These are phyloP conservation scores for Eutrema yunnanense DNA, from an alignment of 345 rosid genomes.

Conservation along the genomic window DNA sequence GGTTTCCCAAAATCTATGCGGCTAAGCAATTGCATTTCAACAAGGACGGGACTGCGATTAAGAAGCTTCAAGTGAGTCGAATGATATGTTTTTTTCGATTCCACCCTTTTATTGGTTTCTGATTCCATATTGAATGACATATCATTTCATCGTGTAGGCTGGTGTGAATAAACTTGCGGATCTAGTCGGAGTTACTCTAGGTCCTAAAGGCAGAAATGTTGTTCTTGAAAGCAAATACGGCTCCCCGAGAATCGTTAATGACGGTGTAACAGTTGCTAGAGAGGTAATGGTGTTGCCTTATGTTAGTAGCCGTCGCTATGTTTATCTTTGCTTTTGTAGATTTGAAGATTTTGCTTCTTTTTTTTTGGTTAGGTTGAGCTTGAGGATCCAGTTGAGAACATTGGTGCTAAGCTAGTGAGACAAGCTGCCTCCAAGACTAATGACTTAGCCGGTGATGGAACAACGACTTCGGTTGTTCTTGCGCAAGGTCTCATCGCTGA, in stretches of 20 bases:
- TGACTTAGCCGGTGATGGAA: slow-evolving; percentile 98
- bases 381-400: slow-evolving; percentile 96
- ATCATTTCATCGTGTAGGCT: slow-evolving; percentile 37
- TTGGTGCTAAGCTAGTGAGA: slow-evolving; percentile 90
- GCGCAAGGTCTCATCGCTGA: slow-evolving; percentile 96
- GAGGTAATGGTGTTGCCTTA: slow-evolving; percentile 40
- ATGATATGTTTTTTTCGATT: background rate
- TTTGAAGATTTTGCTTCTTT: background rate
- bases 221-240: slow-evolving; percentile 96
- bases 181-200: slow-evolving; percentile 86
- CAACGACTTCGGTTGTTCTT: slow-evolving; percentile 95
- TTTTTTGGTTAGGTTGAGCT: slow-evolving; percentile 62
- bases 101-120: background rate
- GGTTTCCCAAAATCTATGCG: slow-evolving; percentile 55
- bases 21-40: slow-evolving; percentile 91
- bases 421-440: slow-evolving; percentile 98
- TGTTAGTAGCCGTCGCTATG: background rate
- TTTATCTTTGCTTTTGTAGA: background rate
- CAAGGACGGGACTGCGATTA: slow-evolving; percentile 80
- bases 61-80: slow-evolving; percentile 70
- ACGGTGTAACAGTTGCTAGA: slow-evolving; percentile 94
- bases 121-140: background rate
- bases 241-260: slow-evolving; percentile 85
- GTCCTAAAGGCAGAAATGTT: slow-evolving; percentile 97
- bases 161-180: slow-evolving; percentile 98